These are phyloP conservation scores for Vigna nakashimae DNA, from an alignment of 306 rosid species.

Conservation along the genomic window DNA sequence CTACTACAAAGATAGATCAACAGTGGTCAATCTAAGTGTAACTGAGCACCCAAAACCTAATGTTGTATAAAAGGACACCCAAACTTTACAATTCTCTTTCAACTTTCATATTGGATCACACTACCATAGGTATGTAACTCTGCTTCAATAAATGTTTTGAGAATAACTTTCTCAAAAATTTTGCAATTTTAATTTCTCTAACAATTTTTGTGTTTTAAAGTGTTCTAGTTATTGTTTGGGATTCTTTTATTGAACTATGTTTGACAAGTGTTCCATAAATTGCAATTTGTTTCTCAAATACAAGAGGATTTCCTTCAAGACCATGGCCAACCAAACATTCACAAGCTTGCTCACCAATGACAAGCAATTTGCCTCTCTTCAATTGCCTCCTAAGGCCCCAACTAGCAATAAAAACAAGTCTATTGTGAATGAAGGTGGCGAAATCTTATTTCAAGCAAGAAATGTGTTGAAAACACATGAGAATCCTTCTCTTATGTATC, in stretches of 20 bases:
- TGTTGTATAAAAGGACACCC: background rate
- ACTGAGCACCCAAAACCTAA: background rate
- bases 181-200: background rate
- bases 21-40: background rate
- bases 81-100: background rate
- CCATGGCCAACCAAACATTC: conserved; percentile 20
- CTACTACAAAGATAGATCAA: background rate
- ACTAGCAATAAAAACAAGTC: background rate
- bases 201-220: background rate
- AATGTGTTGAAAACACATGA: conserved; percentile 23
- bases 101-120: background rate
- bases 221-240: background rate
- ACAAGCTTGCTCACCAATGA: background rate
- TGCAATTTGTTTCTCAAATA: background rate
- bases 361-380: conserved; percentile 9
- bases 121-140: background rate
- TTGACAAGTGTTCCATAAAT: background rate
- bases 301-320: background rate
- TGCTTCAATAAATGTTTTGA: background rate
- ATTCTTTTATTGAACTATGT: background rate
- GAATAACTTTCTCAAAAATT: background rate
- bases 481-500: conserved; percentile 9
- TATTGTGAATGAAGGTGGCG: background rate
- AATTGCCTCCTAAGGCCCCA: conserved; percentile 2
- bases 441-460: conserved; percentile 33